phyloP scores from a whole-genome alignment of 257 asterid genomes.

The Capsicum rhomboideum region DNA sequence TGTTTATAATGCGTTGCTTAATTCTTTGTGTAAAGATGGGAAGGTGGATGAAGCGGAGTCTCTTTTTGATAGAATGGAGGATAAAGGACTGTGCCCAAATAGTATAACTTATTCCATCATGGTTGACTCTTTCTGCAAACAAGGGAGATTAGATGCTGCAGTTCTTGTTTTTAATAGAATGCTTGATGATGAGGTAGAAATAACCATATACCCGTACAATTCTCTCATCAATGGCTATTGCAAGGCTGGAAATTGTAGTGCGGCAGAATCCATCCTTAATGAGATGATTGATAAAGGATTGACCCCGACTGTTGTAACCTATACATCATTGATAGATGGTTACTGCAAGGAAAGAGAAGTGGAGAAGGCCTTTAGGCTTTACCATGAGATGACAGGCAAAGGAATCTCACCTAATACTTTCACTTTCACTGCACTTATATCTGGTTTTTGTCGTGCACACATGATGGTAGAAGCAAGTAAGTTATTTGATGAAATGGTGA shows the following conservation, averaged over 20 bases:
- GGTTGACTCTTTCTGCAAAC: conserved; percentile 52
- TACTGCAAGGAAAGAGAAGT: conserved; percentile 55
- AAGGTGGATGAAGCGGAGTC: conserved; percentile 43
- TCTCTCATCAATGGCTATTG: conserved; percentile 70
- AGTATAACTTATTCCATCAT: conserved; percentile 57
- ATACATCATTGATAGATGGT: conserved; percentile 79
- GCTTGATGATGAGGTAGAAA: conserved; percentile 36
- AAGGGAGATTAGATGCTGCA: conserved; percentile 57
- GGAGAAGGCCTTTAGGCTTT: conserved; percentile 55
- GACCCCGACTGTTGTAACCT: conserved; percentile 75
- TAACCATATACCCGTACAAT: conserved; percentile 58
- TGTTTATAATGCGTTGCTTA: conserved; percentile 68
- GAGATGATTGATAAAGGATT: conserved; percentile 55
- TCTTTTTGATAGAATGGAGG: conserved; percentile 53
- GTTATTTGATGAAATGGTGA: conserved; percentile 43
- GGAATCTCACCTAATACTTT: conserved; percentile 69
- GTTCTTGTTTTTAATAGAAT: conserved; percentile 38
- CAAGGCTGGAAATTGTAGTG: conserved; percentile 46
- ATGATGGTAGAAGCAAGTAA: conserved; percentile 55
- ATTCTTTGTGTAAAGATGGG: conserved; percentile 57
- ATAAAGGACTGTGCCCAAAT: conserved; percentile 46
- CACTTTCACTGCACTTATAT: conserved; percentile 62
- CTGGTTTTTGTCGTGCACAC: conserved; percentile 57
- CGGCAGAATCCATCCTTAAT: conserved; percentile 40
- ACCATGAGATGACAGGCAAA: conserved; percentile 77